These are phyloP conservation scores for Immersiporthe knoxdaviesiana DNA, from an alignment of 2,329 filamentous ascomycete species.

Conservation along the genomic window DNA sequence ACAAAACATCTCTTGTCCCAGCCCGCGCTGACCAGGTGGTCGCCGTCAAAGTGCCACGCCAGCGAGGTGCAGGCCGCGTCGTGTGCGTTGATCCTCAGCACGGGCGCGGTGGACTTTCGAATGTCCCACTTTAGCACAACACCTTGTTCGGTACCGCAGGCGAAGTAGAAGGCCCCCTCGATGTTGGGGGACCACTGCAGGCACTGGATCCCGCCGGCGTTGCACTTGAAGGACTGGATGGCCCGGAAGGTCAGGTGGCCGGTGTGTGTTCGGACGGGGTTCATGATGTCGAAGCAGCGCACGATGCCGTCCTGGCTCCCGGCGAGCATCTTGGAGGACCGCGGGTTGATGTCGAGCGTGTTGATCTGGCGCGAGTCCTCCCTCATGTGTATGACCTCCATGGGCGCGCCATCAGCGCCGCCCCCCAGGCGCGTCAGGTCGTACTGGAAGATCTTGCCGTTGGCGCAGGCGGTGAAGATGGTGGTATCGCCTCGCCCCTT, in stretches of 20 bases:
- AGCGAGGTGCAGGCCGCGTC: constrained; percentile 63
- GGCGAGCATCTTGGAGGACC: constrained; percentile 60
- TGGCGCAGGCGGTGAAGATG: constrained; percentile 66
- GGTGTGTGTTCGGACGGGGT: constrained; percentile 50
- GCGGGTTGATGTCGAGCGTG: constrained; percentile 64
- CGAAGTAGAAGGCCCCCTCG: constrained; percentile 62
- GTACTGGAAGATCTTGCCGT: constrained; percentile 68
- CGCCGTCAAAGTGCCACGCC: constrained; percentile 70
- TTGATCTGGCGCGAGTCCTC: constrained; percentile 68
- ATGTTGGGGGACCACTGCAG: constrained; percentile 66
- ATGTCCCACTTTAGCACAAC: constrained; percentile 68
- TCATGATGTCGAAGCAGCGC: constrained; percentile 62
- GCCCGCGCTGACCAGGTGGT: constrained; percentile 67
- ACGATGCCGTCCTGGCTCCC: constrained; percentile 68
- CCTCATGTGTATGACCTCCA: constrained; percentile 61
- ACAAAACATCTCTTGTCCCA: constrained; percentile 65
- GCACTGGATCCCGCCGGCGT: constrained; percentile 61
- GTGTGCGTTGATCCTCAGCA: constrained; percentile 64
- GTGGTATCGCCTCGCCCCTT: constrained; percentile 50
- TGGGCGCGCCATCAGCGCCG: constrained; percentile 44
- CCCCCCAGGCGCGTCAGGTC: constrained; percentile 57
- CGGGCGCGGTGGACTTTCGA: constrained; percentile 54
- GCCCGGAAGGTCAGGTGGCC: constrained; percentile 55
- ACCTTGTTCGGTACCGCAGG: constrained; percentile 66
- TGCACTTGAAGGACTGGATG: constrained; percentile 52